Percentiles rank a stretch among this genome's conserved stretches.
These are phyloP conservation scores for Leishmania tropica DNA, from an alignment of 208 protist species.

Conservation along the genomic window DNA sequence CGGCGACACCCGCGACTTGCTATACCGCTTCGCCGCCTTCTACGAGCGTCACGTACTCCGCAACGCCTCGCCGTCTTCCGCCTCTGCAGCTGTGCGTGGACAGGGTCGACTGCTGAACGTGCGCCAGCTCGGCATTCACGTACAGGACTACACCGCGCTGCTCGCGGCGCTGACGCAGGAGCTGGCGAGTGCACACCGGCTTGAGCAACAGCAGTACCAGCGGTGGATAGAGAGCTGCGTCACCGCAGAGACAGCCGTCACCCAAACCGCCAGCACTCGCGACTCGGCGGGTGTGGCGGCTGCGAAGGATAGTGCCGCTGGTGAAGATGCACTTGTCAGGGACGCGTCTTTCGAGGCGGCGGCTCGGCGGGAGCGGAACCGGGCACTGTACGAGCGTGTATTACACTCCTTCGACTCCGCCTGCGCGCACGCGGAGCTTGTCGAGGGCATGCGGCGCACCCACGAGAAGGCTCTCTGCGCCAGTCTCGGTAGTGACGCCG, in stretches of 20 bases:
- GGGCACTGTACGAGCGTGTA: slow-evolving; percentile 35
- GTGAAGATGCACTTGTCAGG: not conserved
- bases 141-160: slow-evolving; percentile 71
- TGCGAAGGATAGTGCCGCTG: not conserved
- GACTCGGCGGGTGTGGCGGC: not conserved
- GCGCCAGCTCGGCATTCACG: slow-evolving; percentile 73
- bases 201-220: not conserved
- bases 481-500: not conserved
- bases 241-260: not conserved
- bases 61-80: not conserved
- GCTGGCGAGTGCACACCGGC: slow-evolving; percentile 19
- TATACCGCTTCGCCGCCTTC: slow-evolving; percentile 56
- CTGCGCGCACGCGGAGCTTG: slow-evolving; percentile 7
- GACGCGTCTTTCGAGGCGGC: not conserved
- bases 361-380: slow-evolving; percentile 25
- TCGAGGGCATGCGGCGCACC: slow-evolving; percentile 12
- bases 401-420: slow-evolving; percentile 25
- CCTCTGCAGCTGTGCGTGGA: not conserved
- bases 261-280: not conserved
- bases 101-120: slow-evolving; percentile 22
- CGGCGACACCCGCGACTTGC: slow-evolving; percentile 65
- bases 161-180: slow-evolving; percentile 47
- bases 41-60: slow-evolving; percentile 43
- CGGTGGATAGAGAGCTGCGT: not conserved
- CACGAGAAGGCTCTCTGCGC: slow-evolving; percentile 3